Evolutionary conservation across 139 green algal genomes (phyloP).

Genomic region (Chlamydomonas asymmetrica): DNA sequence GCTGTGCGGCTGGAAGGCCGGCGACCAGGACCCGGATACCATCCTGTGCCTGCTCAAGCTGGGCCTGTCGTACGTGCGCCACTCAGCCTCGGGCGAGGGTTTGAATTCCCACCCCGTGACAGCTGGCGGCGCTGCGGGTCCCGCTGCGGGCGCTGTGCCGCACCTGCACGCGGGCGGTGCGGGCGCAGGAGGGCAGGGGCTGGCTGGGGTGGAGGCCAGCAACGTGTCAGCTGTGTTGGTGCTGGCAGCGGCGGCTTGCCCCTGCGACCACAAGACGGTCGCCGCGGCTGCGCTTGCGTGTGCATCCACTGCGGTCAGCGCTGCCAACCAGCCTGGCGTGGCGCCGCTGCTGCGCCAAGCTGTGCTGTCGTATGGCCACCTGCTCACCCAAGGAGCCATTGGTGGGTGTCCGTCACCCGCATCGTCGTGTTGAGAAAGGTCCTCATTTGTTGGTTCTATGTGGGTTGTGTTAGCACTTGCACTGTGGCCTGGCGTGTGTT

Average conservation of each 20-base stretch:
- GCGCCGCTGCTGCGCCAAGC: too few relatives aligned
- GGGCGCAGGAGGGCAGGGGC: background rate
- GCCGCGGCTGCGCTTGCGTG: conserved; percentile 15
- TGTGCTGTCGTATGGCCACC: too few relatives aligned
- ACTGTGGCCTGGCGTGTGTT: too few relatives aligned
- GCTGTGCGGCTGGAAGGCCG: background rate
- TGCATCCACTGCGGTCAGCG: too few relatives aligned
- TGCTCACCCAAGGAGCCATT: too few relatives aligned
- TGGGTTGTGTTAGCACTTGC: too few relatives aligned
- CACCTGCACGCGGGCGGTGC: background rate
- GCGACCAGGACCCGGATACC: conserved; percentile 8
- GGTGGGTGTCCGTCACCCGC: too few relatives aligned
- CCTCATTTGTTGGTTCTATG: too few relatives aligned
- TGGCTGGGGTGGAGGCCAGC: background rate
- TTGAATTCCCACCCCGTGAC: background rate
- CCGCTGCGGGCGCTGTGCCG: background rate
- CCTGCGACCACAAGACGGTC: conserved; percentile 22
- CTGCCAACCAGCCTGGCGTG: too few relatives aligned
- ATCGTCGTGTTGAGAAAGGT: too few relatives aligned
- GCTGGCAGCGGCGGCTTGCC: conserved; percentile 25
- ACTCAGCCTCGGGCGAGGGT: background rate
- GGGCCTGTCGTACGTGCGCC: background rate
- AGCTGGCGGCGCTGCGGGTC: background rate
- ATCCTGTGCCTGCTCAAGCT: conserved; percentile 11
- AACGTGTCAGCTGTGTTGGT: conserved; percentile 12